Percentiles rank a stretch among this genome's conserved stretches.
Evolutionary conservation across 148 eudicot genomes (phyloP).

Genomic region (Vaccinium darrowii): DNA sequence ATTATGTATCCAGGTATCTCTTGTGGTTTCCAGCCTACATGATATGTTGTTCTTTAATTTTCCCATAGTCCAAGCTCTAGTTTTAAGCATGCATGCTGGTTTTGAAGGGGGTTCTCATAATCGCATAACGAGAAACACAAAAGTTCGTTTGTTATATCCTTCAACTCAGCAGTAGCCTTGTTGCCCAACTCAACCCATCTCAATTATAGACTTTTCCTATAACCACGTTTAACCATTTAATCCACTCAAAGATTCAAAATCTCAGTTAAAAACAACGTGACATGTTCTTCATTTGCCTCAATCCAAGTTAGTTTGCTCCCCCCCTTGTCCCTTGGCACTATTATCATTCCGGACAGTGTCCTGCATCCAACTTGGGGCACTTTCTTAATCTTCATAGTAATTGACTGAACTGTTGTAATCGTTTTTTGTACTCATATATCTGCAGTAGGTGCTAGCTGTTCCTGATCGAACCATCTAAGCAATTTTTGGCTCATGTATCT

Average conservation of each 20-base stretch:
- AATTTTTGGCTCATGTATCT: background rate
- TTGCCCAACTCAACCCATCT: background rate
- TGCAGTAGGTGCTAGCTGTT: background rate
- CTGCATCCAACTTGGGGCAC: background rate
- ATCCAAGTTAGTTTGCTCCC: background rate
- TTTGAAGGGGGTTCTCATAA: background rate
- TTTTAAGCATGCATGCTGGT: background rate
- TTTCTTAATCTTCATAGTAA: background rate
- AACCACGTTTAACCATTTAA: background rate
- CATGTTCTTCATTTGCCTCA: background rate
- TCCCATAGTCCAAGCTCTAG: background rate
- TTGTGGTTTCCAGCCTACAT: background rate
- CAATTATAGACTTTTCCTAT: background rate
- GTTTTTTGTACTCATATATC: background rate
- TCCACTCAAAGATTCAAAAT: background rate
- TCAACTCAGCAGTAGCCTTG: slow-evolving; percentile 3
- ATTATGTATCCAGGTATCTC: slow-evolving; percentile 81
- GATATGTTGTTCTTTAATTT: background rate
- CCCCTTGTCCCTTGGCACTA: background rate
- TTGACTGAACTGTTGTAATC: background rate
- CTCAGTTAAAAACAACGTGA: background rate
- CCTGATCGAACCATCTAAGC: background rate
- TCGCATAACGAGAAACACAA: background rate
- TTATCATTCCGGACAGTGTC: background rate
- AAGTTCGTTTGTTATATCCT: background rate